Evolutionary conservation across 129 eudicot genomes (phyloP), one percentile per base, ranked within the genome.

Genomic region (Ambrosia trifida): DNA sequence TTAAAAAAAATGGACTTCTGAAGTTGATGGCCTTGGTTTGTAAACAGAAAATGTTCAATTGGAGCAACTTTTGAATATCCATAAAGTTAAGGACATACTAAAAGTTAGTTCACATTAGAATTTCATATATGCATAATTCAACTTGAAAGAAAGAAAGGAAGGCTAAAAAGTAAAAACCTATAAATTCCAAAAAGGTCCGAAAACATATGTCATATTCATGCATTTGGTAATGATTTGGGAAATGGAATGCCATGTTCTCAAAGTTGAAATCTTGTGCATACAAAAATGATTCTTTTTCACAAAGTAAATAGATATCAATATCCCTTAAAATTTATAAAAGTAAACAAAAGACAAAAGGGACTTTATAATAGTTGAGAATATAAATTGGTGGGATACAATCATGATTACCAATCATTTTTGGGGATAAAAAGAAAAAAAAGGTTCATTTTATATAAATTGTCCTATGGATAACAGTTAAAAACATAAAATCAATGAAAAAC

Each of bases 321-420:
- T 36, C 43, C n/a, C 33, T 31, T 72, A 19, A 46, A 40, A 49
- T 63, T 74, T 11, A 24, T 46, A 66, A 76, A 46, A 56, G 74
- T 54, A 76, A 33, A 56, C 32, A 74, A 24, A 74, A 64, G 72
- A 64, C 78, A 64, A 74, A 74, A 40, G 57, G 4, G 78, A 40
- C 66, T 64, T 64, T 74, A 72, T 68, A 31, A n/a, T n/a, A 56
- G 38, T 11, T 32, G 47, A 16, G 63, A 69, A 53, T 53, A 54
- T 54, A 70, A 6, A 35, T 28, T 69, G 49, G 50, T 46, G 60
- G 49, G 59, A 72, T 62, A 33, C 50, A 47, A 49, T 73, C 70
- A 18, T 62, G 40, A 46, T 62, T 7, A 51, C 50, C 49, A 35
- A 51, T 36, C 51, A 10, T 35, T 35, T 46, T 35, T 35, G 6